A percentile compares a stretch with the other conserved stretches of the same genome.
phyloP scores from a whole-genome alignment of 345 rosid species.

The Hirschfeldia incana region DNA sequence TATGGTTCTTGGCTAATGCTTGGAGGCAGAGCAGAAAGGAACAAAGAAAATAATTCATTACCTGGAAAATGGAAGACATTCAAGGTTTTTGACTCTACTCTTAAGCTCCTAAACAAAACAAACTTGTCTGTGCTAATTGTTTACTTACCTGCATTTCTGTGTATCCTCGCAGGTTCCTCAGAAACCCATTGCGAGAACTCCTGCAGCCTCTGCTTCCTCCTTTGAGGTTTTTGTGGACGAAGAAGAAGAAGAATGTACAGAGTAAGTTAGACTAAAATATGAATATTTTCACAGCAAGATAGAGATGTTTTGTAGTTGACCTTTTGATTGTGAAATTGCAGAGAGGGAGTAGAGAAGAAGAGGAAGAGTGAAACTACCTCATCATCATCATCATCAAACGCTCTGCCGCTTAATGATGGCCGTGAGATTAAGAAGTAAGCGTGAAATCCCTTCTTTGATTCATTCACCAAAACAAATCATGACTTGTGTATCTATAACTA shows the following conservation, averaged over 20 bases:
- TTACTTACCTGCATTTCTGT: background rate
- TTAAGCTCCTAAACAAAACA: slow-evolving; percentile 1
- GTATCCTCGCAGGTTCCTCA: slow-evolving; percentile 60
- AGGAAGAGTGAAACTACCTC: slow-evolving; percentile 24
- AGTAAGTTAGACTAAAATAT: slow-evolving; percentile 46
- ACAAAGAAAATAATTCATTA: slow-evolving; percentile 80
- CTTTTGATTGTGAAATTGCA: slow-evolving; percentile 16
- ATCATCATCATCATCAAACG: slow-evolving; percentile 27
- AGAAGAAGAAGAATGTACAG: slow-evolving; percentile 51
- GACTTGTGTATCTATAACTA: background rate
- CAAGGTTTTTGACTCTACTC: slow-evolving; percentile 48
- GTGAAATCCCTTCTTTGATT: background rate
- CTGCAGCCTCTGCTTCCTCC: slow-evolving; percentile 45
- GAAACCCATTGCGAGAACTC: slow-evolving; percentile 48
- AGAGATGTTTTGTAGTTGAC: background rate
- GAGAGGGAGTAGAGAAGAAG: slow-evolving; percentile 24
- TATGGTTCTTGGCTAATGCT: slow-evolving; percentile 63
- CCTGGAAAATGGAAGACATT: slow-evolving; percentile 79
- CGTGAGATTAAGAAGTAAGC: slow-evolving; percentile 43
- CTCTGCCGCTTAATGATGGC: slow-evolving; percentile 31
- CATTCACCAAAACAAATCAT: background rate
- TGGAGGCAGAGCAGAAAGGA: slow-evolving; percentile 77
- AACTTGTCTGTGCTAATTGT: background rate
- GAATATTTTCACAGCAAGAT: background rate
- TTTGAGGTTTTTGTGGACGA: slow-evolving; percentile 86